These are phyloP conservation scores for Cerrena zonata DNA, from an alignment of 1,284 basidiomycete species.

Conservation along the genomic window DNA sequence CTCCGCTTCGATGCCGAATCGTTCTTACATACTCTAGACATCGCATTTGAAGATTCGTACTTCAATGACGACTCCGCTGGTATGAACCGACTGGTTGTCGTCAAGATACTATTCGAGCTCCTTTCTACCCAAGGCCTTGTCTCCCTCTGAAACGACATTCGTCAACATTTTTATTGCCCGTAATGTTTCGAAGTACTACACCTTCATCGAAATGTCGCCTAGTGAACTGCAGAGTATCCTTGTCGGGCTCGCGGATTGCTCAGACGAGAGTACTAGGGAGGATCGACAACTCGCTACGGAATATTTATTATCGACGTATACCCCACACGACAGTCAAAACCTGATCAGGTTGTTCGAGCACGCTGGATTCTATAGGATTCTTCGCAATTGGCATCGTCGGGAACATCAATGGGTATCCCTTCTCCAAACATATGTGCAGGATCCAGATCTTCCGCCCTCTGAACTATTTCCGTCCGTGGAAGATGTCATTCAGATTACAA, in stretches of 20 bases:
- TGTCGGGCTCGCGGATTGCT: slow-evolving; percentile 69
- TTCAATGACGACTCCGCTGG: slow-evolving; percentile 71
- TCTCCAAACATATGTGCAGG: slow-evolving; percentile 70
- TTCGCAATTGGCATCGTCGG: slow-evolving; percentile 74
- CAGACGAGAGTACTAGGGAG: slow-evolving; percentile 72
- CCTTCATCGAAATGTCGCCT: slow-evolving; percentile 73
- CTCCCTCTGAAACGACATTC: slow-evolving; percentile 69
- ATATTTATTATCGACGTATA: slow-evolving; percentile 89
- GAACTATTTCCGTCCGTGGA: slow-evolving; percentile 65
- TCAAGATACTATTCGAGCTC: slow-evolving; percentile 84
- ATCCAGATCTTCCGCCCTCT: slow-evolving; percentile 56
- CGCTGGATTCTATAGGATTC: slow-evolving; percentile 87
- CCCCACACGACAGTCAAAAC: slow-evolving; percentile 69
- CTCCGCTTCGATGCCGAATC: slow-evolving; percentile 91
- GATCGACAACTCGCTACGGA: slow-evolving; percentile 94
- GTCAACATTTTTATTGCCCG: slow-evolving; percentile 93
- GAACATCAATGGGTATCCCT: slow-evolving; percentile 75
- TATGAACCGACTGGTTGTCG: slow-evolving; percentile 75
- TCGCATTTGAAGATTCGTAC: slow-evolving; percentile 90
- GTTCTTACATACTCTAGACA: slow-evolving; percentile 88
- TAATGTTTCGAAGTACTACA: slow-evolving; percentile 94
- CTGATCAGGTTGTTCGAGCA: slow-evolving; percentile 69
- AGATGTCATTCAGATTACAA: slow-evolving; percentile 50
- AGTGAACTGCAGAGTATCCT: slow-evolving; percentile 74
- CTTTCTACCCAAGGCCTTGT: slow-evolving; percentile 48